phyloP scores from a whole-genome alignment of 2,329 filamentous ascomycete species.

The Pseudonectria foliicola region DNA sequence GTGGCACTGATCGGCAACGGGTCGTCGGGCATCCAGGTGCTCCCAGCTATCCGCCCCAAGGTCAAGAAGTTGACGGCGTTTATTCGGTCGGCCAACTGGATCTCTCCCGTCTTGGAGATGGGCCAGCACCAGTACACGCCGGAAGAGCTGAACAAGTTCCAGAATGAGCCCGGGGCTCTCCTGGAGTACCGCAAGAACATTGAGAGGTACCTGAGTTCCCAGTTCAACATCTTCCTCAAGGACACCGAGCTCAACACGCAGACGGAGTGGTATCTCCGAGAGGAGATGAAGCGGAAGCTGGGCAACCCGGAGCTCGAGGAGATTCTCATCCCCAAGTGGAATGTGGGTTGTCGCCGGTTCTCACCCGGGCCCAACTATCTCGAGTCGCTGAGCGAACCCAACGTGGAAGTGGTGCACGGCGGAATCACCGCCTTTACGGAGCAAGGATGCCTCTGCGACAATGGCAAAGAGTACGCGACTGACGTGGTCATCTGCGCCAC shows the following conservation, averaged over 20 bases:
- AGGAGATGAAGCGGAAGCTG: slow-evolving; percentile 32
- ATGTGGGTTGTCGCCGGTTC: slow-evolving; percentile 41
- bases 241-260: slow-evolving; percentile 31
- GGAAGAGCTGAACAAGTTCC: slow-evolving; percentile 34
- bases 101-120: slow-evolving; percentile 36
- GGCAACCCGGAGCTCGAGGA: slow-evolving; percentile 41
- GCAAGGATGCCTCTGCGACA: slow-evolving; percentile 39
- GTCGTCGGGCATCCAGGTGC: slow-evolving; percentile 39
- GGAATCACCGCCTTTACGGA: slow-evolving; percentile 31
- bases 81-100: slow-evolving; percentile 44
- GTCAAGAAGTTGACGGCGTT: slow-evolving; percentile 40
- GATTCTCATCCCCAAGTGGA: slow-evolving; percentile 42
- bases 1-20: slow-evolving; percentile 39
- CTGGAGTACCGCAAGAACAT: slow-evolving; percentile 36
- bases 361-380: slow-evolving; percentile 46
- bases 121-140: slow-evolving; percentile 34
- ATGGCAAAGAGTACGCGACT: slow-evolving; percentile 41
- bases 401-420: slow-evolving; percentile 39
- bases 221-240: slow-evolving; percentile 41
- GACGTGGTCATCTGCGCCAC: slow-evolving; percentile 54
- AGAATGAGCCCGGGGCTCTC: slow-evolving; percentile 30
- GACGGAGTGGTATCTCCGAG: slow-evolving; percentile 32
- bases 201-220: slow-evolving; percentile 37
- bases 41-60: slow-evolving; percentile 35
- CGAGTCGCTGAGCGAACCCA: slow-evolving; percentile 36